Evolutionary conservation across 805 yeast genomes (phyloP), one percentile per base, ranked within the genome.

Genomic region (Starmerella kuoi): DNA sequence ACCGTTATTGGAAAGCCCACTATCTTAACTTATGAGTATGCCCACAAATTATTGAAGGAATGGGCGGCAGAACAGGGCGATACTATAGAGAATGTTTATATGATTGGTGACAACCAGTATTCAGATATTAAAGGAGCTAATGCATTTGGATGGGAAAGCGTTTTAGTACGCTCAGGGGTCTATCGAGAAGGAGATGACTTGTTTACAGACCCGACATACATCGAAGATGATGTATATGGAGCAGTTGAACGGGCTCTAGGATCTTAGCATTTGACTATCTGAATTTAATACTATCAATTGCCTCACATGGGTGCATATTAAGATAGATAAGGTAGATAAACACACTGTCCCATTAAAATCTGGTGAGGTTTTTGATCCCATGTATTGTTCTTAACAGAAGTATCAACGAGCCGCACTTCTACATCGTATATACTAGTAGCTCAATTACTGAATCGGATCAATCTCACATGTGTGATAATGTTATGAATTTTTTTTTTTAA

Each of bases 41-140:
- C 94, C 43, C 78, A 78, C 58, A 79, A 79, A 61, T 80, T 84
- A 24, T 69, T 85, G 51, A 68, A 75, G 25, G 66, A 65, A 41
- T 84, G 94, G 94, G 50, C 53, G n/a, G 31, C 39, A 27, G 17
- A 38, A 18, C 37, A 36, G 11, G 33, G 44, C 31, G 24, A 22
- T 15, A 37, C 37, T 14, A 39, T 80, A 52, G 63, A 66, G 28
- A 61, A 70, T n/a, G 79, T 91, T 2, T 87, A 70, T 62, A 91
- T 91, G 98, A 84, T 91, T 27, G 98, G 98, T 23, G 98, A 91
- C 62, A 91, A 91, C 60, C 97, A 96, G 3, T 91, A 79, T 23
- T 74, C 86, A 38, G 98, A 91, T 58, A 91, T 91, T 41, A 69
- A 70, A 42, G 98, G 98, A 0, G 98, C 95, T 5, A 78, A 80